Evolutionary conservation across 2,329 filamentous ascomycete species (phyloP), one percentile per base, ranked within the genome.

Genomic region (Cladosporium sp.): DNA sequence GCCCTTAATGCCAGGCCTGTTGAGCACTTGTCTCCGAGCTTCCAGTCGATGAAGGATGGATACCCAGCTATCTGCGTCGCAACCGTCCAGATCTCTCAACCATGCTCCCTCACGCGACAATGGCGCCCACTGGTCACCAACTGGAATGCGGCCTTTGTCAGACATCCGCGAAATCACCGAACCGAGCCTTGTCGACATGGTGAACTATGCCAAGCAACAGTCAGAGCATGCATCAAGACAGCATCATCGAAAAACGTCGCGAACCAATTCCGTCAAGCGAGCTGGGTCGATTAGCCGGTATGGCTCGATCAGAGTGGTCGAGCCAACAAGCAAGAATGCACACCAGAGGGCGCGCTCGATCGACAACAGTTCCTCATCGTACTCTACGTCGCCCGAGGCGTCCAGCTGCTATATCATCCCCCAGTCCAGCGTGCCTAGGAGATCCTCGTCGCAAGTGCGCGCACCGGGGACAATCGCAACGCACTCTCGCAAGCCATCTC

Each of bases 81-180:
- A 37, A 28, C 3, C 31, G 31, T 18, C 48, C 18, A 32, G 28
- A 18, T 6, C 38, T 11, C 46, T 35, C 40, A 43, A 28, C 42
- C n/a, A 18, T 28, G 48, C 40, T 31, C 31, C 37, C 33, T 6
- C 40, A 8, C 48, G 31, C 48, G 40, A 43, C 16, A 43, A 50
- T 16, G 22, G 22, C 11, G 43, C 48, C 2, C 48, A 43, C 13
- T 50, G 48, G 48, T 40, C 31, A 13, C 48, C 28, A 8, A 50
- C 48, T 3, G 50, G 50, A 7, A 53, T 53, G 40, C 70, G 74
- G 43, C 73, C 74, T 42, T 61, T 77, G 28, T 77, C 74, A 41
- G 74, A 77, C 57, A 77, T 77, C 53, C 71, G 74, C 55, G 74
- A 77, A 58, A 64, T 75, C 57, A 77, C 74, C 9, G 74, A 77